Evolutionary conservation across 2,329 filamentous ascomycete species (phyloP), one percentile per base, ranked within the genome.

Genomic region (Phialemoniopsis sp.): DNA sequence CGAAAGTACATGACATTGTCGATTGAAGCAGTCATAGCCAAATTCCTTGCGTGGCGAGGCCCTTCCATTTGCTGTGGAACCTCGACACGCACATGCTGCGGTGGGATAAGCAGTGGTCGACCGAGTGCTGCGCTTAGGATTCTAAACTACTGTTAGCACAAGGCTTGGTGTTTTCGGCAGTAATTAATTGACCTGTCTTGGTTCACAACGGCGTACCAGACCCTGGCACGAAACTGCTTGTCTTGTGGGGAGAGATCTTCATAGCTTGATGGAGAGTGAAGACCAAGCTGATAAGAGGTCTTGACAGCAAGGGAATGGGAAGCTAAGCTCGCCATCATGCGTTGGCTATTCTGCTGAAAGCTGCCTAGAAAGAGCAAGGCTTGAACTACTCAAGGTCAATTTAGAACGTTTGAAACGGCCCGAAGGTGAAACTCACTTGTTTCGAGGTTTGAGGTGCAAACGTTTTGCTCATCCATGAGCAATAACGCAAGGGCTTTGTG

Each of bases 271-370:
- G 51, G 52, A 4, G 58, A 54, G 39, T 63, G 58, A 16, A 63
- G 46, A 6, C 59, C 60, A 2, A 63, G 49, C 35, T 61, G 58
- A 34, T 59, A 61, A 1, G 56, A 46, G 1, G 55, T 47, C 21
- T 58, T 57, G 30, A 62, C 58, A 2, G 52, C 50, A 3, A 59
- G 44, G 2, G 54, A 51, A 34, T 61, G 57, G 2, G 52, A 52
- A 4, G 56, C 50, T 42, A 54, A 51, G 36, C 57, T 62, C 18
- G 57, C 54, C 39, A 57, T 56, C 8, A 58, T 55, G 3, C 57
- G 47, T 34, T 60, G 56, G n/a, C 46, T 60, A 29, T 60, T 61
- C 34, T 63, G 59, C 26, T 61, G 55, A 29, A 55, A 62, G 29
- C 47, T 57, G 3, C 52, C 46, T 3, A 60, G 43, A 2, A 63